phyloP scores from a whole-genome alignment of 2,329 filamentous ascomycete species.

The Colletotrichum graminicola region DNA sequence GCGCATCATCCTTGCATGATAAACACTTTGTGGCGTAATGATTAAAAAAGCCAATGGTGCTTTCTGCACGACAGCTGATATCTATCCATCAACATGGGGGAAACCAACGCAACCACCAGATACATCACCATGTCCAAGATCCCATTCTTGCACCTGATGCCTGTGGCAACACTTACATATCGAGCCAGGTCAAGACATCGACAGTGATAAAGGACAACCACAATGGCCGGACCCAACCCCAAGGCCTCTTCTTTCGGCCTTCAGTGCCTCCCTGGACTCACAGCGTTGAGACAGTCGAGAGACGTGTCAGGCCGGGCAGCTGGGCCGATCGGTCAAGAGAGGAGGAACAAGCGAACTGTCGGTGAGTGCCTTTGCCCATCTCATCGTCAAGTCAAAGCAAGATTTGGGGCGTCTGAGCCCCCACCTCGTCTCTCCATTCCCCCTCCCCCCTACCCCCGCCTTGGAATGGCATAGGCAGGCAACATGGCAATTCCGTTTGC shows the following conservation, averaged over 20 bases:
- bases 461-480: not conserved
- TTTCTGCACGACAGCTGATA: not conserved
- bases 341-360: not conserved
- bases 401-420: slow-evolving; percentile 2
- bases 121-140: not conserved
- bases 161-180: not conserved
- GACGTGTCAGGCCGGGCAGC: slow-evolving; percentile 9
- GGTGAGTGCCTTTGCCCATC: not conserved
- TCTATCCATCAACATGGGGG: too few species aligned
- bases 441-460: not conserved
- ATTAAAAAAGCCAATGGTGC: not conserved
- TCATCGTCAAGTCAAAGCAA: not conserved
- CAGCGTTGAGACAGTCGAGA: not conserved
- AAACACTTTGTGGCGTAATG: not conserved
- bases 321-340: slow-evolving; percentile 1
- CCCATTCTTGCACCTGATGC: slow-evolving; percentile 3
- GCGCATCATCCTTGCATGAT: not conserved
- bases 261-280: not conserved
- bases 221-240: not conserved
- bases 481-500: slow-evolving; percentile 31
- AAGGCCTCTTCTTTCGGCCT: not conserved
- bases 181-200: not conserved
- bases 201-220: not conserved
- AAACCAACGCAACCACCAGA: not conserved
- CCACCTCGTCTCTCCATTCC: slow-evolving; percentile 1